Evolutionary conservation across 2,329 filamentous ascomycete genomes (phyloP).

Genomic region (Phaeosphaeriaceae sp.): DNA sequence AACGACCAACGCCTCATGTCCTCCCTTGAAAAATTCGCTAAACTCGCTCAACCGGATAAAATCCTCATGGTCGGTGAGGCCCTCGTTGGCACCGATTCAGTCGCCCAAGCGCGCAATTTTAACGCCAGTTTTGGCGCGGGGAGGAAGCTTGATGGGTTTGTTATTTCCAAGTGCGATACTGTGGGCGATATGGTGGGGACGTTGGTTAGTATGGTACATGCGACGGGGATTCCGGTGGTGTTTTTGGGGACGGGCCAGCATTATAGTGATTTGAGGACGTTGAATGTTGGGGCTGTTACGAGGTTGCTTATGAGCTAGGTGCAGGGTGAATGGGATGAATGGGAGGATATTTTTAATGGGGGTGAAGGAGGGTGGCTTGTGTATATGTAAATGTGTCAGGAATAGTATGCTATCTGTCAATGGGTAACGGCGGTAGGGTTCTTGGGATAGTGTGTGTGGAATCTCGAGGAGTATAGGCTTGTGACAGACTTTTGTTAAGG

Average conservation of each 20-base stretch:
- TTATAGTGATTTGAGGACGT: constrained; percentile 68
- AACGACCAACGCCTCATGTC: constrained; percentile 97
- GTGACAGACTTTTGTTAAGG: no score
- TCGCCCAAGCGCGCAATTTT: constrained; percentile 95
- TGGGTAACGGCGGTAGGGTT: no score
- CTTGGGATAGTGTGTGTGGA: no score
- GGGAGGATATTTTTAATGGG: no score
- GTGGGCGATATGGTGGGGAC: constrained; percentile 99
- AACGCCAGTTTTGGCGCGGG: constrained; percentile 87
- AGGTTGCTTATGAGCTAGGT: constrained; percentile 63
- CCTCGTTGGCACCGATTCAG: constrained; percentile 91
- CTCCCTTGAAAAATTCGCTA: constrained; percentile 94
- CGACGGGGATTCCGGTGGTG: constrained; percentile 92
- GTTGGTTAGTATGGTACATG: constrained; percentile 95
- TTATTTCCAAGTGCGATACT: constrained; percentile 98
- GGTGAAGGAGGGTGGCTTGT: no score
- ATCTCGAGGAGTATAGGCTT: no score
- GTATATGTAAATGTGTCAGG: no score
- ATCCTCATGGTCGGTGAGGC: constrained; percentile 97
- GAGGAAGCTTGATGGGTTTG: constrained; percentile 88
- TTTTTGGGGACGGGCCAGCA: constrained; percentile 81
- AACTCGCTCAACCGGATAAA: constrained; percentile 95
- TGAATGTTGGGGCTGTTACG: constrained; percentile 70
- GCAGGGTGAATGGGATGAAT: no score
- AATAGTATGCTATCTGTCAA: no score